These are phyloP conservation scores for Lepiota venenata DNA, from an alignment of 768 basidiomycete species.

Conservation along the genomic window DNA sequence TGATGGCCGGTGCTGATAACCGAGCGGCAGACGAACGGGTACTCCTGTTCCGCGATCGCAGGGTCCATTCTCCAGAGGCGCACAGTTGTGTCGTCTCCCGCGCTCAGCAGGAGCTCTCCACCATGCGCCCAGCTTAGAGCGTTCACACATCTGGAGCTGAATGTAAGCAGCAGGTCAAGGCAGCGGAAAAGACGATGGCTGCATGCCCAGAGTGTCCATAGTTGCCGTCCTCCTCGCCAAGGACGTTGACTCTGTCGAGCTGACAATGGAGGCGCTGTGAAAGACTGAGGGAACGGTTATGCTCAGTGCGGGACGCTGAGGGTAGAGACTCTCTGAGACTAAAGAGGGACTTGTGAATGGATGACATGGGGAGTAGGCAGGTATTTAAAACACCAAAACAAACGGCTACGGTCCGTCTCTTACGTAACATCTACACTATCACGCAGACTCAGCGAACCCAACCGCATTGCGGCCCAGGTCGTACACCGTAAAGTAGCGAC, in stretches of 20 bases:
- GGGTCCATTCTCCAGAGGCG: conserved; percentile 76
- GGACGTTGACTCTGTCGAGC: conserved; percentile 68
- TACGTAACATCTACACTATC: conserved; percentile 11
- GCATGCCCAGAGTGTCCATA: conserved; percentile 69
- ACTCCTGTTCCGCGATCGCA: conserved; percentile 39
- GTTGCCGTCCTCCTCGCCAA: conserved; percentile 48
- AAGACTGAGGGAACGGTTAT: conserved; percentile 23
- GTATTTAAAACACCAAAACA: neutral
- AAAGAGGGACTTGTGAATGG: conserved; percentile 9
- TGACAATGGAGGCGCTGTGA: conserved; percentile 22
- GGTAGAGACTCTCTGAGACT: conserved; percentile 12
- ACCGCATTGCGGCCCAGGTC: conserved; percentile 77
- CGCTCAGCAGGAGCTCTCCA: conserved; percentile 63
- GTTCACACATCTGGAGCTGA: conserved; percentile 61
- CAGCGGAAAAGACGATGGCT: neutral
- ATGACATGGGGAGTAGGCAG: neutral
- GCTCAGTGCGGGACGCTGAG: conserved; percentile 21
- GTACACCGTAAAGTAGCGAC: conserved; percentile 91
- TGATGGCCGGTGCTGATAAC: conserved; percentile 79
- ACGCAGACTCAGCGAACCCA: conserved; percentile 63
- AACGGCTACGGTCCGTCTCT: neutral
- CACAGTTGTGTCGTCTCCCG: conserved; percentile 74
- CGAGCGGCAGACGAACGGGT: conserved; percentile 62
- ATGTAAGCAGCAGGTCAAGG: neutral
- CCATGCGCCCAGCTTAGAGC: conserved; percentile 70